Percentiles rank a stretch among this genome's conserved stretches.
Conservation (phyloP, 2,329 filamentous ascomycete species). For the Colletotrichum neosansevieriae region DNA sequence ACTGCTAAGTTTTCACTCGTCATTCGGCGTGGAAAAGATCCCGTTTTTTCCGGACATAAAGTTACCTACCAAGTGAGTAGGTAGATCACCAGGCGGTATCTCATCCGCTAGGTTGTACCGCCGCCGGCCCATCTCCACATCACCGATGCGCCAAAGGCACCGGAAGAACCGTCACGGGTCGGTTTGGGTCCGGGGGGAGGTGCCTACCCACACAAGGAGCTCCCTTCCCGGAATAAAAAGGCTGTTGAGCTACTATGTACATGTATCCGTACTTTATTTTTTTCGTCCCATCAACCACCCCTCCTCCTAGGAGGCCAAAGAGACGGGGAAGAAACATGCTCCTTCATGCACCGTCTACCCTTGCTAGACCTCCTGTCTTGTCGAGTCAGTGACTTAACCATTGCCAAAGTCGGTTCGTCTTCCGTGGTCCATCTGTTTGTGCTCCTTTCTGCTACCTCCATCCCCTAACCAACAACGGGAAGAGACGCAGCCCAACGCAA, state of each 20-base stretch:
- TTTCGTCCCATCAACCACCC: not conserved
- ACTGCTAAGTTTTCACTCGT: too few relatives aligned
- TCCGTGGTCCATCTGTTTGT: not conserved
- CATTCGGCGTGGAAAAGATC: too few relatives aligned
- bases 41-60: too few relatives aligned
- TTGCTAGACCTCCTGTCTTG: not conserved
- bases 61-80: too few relatives aligned
- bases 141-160: not conserved
- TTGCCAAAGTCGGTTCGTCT: not conserved
- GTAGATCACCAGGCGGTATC: too few relatives aligned
- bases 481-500: slow-evolving; percentile 11
- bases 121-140: slow-evolving; percentile 7
- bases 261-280: not conserved
- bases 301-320: not conserved
- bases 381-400: slow-evolving; percentile 9
- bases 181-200: not conserved
- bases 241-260: not conserved
- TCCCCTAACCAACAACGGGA: not conserved
- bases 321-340: slow-evolving; percentile 3
- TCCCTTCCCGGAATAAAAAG: not conserved
- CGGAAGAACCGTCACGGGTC: not conserved
- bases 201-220: not conserved
- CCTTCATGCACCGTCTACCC: slow-evolving; percentile 17
- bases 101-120: not conserved
- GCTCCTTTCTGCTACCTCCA: too few relatives aligned